Conservation (phyloP, 257 asterid genomes). For the Fraxinus excelsior region DNA sequence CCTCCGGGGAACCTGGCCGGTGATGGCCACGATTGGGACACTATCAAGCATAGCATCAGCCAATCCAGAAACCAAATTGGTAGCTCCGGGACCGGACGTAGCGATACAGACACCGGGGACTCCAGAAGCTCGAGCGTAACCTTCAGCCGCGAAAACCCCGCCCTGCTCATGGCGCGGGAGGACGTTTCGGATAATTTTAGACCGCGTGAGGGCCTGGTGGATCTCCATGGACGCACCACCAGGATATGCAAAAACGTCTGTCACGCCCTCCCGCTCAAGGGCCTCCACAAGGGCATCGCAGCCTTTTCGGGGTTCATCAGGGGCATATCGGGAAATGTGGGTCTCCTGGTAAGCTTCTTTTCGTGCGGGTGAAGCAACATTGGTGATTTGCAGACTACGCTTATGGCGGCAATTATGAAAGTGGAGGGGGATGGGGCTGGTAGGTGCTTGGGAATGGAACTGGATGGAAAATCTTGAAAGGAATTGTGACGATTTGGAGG, state of each 20-base stretch:
- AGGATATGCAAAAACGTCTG: constrained; percentile 29
- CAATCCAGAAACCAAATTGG: constrained; percentile 72
- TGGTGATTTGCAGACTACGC: constrained; percentile 1
- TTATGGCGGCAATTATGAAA: too few species aligned
- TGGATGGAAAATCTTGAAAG: background rate
- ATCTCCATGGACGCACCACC: constrained; percentile 35
- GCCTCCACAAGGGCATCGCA: constrained; percentile 33
- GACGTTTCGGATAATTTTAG: constrained; percentile 22
- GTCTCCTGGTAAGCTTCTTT: background rate
- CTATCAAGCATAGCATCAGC: constrained; percentile 77
- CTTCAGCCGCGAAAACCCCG: constrained; percentile 35
- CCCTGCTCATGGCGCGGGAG: constrained; percentile 36
- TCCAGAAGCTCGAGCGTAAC: constrained; percentile 30
- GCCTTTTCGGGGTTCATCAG: constrained; percentile 27
- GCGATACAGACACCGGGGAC: constrained; percentile 73
- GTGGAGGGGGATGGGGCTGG: too few species aligned
- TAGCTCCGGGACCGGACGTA: constrained; percentile 88
- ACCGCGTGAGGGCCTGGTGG: constrained; percentile 24
- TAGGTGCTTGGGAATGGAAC: too few species aligned
- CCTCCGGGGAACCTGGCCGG: constrained; percentile 80
- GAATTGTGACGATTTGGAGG: background rate
- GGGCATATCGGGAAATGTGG: constrained; percentile 4
- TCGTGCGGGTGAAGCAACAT: constrained; percentile 6
- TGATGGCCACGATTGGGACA: constrained; percentile 73
- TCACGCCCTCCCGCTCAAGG: constrained; percentile 30